phyloP scores from a whole-genome alignment of 2,329 filamentous ascomycete species.

The Tolypocladium inflatum region DNA sequence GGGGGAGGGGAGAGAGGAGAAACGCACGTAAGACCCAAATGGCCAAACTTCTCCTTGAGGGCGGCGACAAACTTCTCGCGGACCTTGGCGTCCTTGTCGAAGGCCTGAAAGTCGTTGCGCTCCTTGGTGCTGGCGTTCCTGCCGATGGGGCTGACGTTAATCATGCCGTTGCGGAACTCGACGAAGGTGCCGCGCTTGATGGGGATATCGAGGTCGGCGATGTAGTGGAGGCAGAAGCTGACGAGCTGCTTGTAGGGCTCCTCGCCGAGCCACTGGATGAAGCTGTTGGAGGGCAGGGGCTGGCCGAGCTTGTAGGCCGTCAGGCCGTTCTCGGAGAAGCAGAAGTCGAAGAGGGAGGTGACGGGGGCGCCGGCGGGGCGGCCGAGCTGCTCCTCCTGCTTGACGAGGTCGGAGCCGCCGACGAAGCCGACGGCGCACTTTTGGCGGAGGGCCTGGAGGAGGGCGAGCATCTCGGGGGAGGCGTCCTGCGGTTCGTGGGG shows the following conservation, averaged over 20 bases:
- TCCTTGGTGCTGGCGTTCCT: slow-evolving; percentile 77
- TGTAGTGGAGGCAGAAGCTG: slow-evolving; percentile 69
- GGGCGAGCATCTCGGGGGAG: slow-evolving; percentile 71
- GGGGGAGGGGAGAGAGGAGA: neutral
- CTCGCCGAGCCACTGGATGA: slow-evolving; percentile 90
- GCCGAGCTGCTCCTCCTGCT: slow-evolving; percentile 95
- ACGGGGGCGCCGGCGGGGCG: slow-evolving; percentile 53
- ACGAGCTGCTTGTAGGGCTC: slow-evolving; percentile 68
- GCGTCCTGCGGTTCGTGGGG: slow-evolving; percentile 38
- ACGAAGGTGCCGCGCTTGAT: slow-evolving; percentile 78
- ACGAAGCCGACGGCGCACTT: slow-evolving; percentile 88
- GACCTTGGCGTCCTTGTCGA: slow-evolving; percentile 69
- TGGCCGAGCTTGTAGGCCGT: slow-evolving; percentile 79
- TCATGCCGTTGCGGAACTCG: slow-evolving; percentile 87
- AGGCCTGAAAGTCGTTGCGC: slow-evolving; percentile 72
- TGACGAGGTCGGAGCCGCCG: slow-evolving; percentile 81
- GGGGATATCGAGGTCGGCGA: slow-evolving; percentile 75
- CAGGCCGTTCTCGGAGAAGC: slow-evolving; percentile 94
- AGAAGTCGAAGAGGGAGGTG: slow-evolving; percentile 88
- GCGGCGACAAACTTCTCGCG: slow-evolving; percentile 57
- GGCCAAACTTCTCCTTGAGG: slow-evolving; percentile 27
- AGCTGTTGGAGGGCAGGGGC: slow-evolving; percentile 67
- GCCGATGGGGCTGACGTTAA: slow-evolving; percentile 76
- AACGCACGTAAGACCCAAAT: slow-evolving; percentile 74
- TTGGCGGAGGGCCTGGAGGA: slow-evolving; percentile 72